A percentile compares a stretch with the other conserved stretches of the same genome.
Conservation (phyloP, 495 filamentous ascomycete genomes). For the Bacidia gigantensis region DNA sequence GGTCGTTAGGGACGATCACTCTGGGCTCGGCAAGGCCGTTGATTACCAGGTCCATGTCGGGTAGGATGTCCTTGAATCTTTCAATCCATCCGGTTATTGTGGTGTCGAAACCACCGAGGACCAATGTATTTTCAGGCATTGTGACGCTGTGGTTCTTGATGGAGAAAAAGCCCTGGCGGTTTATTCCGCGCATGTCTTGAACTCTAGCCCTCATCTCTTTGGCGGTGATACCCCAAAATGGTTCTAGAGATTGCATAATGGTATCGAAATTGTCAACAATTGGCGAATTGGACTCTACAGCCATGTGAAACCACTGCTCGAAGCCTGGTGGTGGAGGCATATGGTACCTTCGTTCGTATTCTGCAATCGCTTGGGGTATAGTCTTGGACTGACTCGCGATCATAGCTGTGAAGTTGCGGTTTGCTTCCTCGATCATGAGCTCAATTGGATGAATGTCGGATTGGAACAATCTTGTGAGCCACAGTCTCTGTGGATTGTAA, state of each 20-base stretch:
- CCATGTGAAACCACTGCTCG: conserved; percentile 53
- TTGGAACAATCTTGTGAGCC: background rate
- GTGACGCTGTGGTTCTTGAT: conserved; percentile 14
- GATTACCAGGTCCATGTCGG: conserved; percentile 5
- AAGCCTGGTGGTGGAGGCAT: conserved; percentile 49
- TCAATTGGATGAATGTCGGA: conserved; percentile 33
- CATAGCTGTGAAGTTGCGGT: conserved; percentile 32
- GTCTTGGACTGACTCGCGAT: conserved; percentile 34
- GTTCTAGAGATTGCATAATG: conserved; percentile 40
- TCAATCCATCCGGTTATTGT: background rate
- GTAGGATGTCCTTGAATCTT: conserved; percentile 1
- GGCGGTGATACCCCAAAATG: conserved; percentile 48
- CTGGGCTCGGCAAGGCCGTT: conserved; percentile 8
- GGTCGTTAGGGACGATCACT: conserved; percentile 6
- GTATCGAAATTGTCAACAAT: conserved; percentile 53
- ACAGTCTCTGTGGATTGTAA: background rate
- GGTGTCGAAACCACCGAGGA: background rate
- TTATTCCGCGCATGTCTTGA: background rate
- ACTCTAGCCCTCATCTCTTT: conserved; percentile 31
- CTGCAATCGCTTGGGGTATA: conserved; percentile 37
- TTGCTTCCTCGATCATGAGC: conserved; percentile 36
- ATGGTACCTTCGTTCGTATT: conserved; percentile 45
- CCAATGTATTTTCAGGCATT: background rate
- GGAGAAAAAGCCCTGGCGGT: conserved; percentile 18
- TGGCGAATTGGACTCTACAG: conserved; percentile 35